phyloP scores from a whole-genome alignment of 2,329 filamentous ascomycete species.

The Epichloe scottii region DNA sequence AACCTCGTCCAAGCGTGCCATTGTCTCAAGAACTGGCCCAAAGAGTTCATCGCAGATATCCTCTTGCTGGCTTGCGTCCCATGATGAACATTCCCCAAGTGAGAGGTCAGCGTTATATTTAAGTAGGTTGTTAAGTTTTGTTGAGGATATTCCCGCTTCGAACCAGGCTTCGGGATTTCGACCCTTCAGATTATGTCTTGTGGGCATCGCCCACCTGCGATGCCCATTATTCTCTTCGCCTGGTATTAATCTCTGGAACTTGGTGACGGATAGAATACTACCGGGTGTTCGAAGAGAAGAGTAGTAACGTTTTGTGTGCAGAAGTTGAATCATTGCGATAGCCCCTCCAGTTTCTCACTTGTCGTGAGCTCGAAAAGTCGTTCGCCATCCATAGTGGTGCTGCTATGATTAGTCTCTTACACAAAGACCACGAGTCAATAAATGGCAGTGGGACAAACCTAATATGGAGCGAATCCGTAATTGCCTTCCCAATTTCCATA shows the following conservation, averaged over 20 bases:
- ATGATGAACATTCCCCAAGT: constrained; percentile 15
- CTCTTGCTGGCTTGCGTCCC: constrained; percentile 12
- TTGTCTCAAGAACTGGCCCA: constrained; percentile 16
- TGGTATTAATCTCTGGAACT: constrained; percentile 11
- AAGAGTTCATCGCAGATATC: constrained; percentile 16
- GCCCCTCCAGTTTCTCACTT: constrained; percentile 1
- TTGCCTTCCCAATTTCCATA: constrained; percentile 8
- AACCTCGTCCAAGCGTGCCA: constrained; percentile 19
- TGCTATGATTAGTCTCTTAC: constrained; percentile 2
- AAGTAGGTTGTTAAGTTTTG: constrained; percentile 9
- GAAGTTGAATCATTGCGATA: constrained; percentile 11
- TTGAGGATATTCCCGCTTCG: constrained; percentile 17
- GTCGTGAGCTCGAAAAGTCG: constrained; percentile 9
- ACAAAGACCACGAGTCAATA: neutral
- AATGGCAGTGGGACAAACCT: constrained; percentile 12
- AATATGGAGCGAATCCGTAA: constrained; percentile 13
- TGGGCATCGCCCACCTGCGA: constrained; percentile 3
- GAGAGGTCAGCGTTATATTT: constrained; percentile 15
- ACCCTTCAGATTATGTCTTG: neutral
- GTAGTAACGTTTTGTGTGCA: constrained; percentile 13
- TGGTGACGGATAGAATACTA: constrained; percentile 13
- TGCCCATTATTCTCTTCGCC: neutral
- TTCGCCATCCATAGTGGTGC: constrained; percentile 8
- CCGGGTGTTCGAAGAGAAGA: neutral
- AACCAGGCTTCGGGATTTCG: constrained; percentile 12